These are phyloP conservation scores for Cercospora sp. DNA, from an alignment of 2,329 filamentous ascomycete species.

Conservation along the genomic window DNA sequence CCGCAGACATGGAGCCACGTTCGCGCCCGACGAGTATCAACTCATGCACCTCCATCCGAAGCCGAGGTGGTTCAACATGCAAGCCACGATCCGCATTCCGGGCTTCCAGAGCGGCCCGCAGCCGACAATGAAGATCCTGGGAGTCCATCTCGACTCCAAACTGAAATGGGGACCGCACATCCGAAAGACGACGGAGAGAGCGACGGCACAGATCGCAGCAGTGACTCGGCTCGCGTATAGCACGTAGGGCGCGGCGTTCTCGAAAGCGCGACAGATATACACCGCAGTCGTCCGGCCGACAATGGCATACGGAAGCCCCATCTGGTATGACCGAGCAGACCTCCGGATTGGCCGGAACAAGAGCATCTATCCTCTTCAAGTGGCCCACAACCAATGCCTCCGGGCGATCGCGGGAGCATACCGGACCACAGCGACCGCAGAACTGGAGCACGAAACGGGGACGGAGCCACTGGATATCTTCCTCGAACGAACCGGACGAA, in stretches of 20 bases:
- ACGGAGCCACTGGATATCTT: slow-evolving; percentile 7
- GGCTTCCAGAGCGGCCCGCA: background rate
- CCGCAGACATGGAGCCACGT: slow-evolving; percentile 3
- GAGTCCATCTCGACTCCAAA: too few relatives aligned
- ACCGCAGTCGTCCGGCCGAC: background rate
- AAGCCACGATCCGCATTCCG: slow-evolving; percentile 1
- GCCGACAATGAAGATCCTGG: slow-evolving; percentile 5
- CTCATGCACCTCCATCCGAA: slow-evolving; percentile 7
- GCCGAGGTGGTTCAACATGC: slow-evolving; percentile 1
- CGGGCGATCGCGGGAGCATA: slow-evolving; percentile 18
- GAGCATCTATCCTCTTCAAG: background rate
- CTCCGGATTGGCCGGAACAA: background rate
- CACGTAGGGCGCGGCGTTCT: background rate
- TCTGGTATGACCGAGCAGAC: background rate
- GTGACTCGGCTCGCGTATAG: background rate
- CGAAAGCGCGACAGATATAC: background rate
- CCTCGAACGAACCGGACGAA: background rate
- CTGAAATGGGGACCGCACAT: slow-evolving; percentile 12
- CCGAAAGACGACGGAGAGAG: slow-evolving; percentile 2
- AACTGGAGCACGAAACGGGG: slow-evolving; percentile 14
- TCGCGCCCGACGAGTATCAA: slow-evolving; percentile 17
- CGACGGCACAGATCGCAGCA: background rate
- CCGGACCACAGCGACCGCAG: slow-evolving; percentile 11
- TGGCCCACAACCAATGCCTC: slow-evolving; percentile 15
- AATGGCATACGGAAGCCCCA: slow-evolving; percentile 10